Evolutionary conservation across 2,329 filamentous ascomycete genomes (phyloP).

Genomic region (Lachnellula hyalina): DNA sequence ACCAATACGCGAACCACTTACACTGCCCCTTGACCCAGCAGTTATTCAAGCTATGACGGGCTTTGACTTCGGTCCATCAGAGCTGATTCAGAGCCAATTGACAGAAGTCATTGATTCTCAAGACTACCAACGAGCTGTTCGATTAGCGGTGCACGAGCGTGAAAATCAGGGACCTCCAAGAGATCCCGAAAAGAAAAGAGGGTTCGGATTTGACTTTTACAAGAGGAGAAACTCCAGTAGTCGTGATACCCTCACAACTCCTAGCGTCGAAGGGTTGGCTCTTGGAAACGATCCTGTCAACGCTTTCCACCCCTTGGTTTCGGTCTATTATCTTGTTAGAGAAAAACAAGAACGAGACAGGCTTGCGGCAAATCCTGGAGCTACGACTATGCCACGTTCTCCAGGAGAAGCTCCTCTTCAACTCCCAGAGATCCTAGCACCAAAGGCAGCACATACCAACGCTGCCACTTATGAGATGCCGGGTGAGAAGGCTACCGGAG

Average conservation of each 20-base stretch:
- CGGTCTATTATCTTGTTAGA: constrained; percentile 91
- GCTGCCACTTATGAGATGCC: constrained; percentile 78
- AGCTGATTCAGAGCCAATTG: constrained; percentile 76
- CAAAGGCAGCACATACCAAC: constrained; percentile 86
- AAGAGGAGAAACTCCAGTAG: constrained; percentile 90
- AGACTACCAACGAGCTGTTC: constrained; percentile 85
- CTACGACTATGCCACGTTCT: constrained; percentile 49
- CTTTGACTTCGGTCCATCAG: constrained; percentile 89
- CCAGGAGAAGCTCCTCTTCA: constrained; percentile 49
- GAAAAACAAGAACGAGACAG: constrained; percentile 85
- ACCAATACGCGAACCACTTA: constrained; percentile 76
- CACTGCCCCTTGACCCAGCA: constrained; percentile 73
- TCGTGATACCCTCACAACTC: constrained; percentile 75
- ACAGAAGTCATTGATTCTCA: constrained; percentile 86
- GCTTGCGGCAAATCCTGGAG: constrained; percentile 52
- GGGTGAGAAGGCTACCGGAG: constrained; percentile 80
- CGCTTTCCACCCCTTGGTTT: constrained; percentile 86
- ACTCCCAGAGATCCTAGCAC: constrained; percentile 71
- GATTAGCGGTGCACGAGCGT: constrained; percentile 61
- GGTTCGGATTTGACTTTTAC: constrained; percentile 93
- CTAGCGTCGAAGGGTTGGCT: constrained; percentile 81
- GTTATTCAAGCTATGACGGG: constrained; percentile 93
- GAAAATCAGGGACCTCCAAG: constrained; percentile 47
- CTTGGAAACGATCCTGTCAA: constrained; percentile 84
- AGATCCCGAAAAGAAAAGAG: constrained; percentile 75